Evolutionary conservation across 176 grass and related monocot species (phyloP), one percentile per base, ranked within the genome.

Genomic region (Oryza officinalis): DNA sequence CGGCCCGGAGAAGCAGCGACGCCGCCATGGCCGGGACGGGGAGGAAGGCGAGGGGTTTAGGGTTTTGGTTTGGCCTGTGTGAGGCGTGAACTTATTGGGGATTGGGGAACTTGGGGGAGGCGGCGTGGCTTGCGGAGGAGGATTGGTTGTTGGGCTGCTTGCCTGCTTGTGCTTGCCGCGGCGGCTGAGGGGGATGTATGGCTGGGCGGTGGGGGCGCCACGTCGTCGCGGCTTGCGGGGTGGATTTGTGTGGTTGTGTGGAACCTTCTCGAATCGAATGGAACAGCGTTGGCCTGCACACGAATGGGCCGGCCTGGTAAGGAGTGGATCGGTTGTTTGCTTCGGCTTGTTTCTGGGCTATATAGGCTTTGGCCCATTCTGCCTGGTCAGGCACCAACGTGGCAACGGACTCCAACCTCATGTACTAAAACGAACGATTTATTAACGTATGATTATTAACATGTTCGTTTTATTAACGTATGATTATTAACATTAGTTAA

Each of bases 1-100:
- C 25, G 72, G 79, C 72, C 38, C 86, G 73, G 65, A 87, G 79
- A 70, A 87, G 79, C 47, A 63, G 27, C 47, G 79, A 76, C 49
- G 86, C 81, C 45, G 72, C 78, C 79, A 87, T 87, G n/a, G 65
- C 67, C 38, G 0, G 52, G 10, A 40, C 31, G 4, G 75, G 54
- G 52, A 71, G 18, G 12, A 1, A 28, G 26, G 14, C 13, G 65
- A 18, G 20, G 28, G 57, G 22, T 61, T 61, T 61, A 61, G 57
- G 57, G 57, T 61, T 61, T 25, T 61, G 57, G 22, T 8, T 18
- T 47, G 18, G 6, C 18, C 6, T 5, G 18, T 5, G 14, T 2
- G 72, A 4, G 10, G 20, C 0, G 72, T 30, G 74, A 50, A 33
- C 61, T 77, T 77, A 38, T 57, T 57, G 20, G 15, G 52, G 52